phyloP scores from a whole-genome alignment of 2,329 filamentous ascomycete genomes.

The Paraphaeosphaeria sporulosa region DNA sequence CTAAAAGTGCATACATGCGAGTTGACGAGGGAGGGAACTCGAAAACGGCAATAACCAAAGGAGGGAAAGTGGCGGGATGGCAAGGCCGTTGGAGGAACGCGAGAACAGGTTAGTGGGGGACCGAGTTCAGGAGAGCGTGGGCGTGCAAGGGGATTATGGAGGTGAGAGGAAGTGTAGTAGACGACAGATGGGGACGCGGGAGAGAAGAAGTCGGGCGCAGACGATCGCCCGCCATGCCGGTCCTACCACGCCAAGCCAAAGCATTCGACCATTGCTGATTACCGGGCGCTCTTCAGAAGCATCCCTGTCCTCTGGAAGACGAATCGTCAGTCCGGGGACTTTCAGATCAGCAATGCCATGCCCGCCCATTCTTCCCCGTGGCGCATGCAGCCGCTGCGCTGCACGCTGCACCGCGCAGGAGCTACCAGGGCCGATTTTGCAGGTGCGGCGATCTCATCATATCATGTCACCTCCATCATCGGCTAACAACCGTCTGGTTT shows the following conservation, averaged over 20 bases:
- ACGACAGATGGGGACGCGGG: constrained; percentile 16
- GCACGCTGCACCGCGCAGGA: constrained; percentile 1
- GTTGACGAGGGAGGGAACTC: constrained; percentile 26
- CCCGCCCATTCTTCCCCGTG: constrained; percentile 6
- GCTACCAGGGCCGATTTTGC: background rate
- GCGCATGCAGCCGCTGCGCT: background rate
- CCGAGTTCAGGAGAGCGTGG: constrained; percentile 7
- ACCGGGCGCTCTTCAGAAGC: constrained; percentile 15
- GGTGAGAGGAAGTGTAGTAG: constrained; percentile 15
- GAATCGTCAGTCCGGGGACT: constrained; percentile 2
- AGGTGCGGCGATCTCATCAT: constrained; percentile 10
- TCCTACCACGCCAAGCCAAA: constrained; percentile 14
- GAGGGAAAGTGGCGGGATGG: constrained; percentile 17
- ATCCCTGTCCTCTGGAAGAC: constrained; percentile 17
- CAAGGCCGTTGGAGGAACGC: constrained; percentile 29
- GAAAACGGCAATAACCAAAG: constrained; percentile 22
- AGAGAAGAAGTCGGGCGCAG: constrained; percentile 21
- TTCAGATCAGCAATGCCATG: constrained; percentile 11
- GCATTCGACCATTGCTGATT: constrained; percentile 17
- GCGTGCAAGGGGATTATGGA: constrained; percentile 8
- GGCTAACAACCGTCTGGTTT: constrained; percentile 13
- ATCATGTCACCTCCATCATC: constrained; percentile 12
- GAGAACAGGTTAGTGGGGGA: constrained; percentile 16
- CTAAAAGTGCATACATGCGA: constrained; percentile 44
- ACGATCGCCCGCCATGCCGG: constrained; percentile 16